Evolutionary conservation across 108 stramenopile genomes (phyloP).

Genomic region (Phaeodactylum tricornutum): DNA sequence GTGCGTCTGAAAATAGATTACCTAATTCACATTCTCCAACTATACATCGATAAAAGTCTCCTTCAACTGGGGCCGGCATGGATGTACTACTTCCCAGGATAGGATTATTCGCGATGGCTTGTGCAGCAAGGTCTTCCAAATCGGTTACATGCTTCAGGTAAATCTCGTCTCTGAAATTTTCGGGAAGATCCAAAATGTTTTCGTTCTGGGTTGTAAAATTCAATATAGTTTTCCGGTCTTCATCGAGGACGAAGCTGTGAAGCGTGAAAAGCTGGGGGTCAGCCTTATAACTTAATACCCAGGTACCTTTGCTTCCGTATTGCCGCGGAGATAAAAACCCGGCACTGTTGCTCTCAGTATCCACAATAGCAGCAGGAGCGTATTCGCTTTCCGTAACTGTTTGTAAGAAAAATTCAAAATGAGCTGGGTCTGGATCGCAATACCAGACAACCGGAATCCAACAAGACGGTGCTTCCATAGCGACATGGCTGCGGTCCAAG

Average conservation of each 20-base stretch:
- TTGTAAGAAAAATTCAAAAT: constrained; percentile 1
- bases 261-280: not conserved
- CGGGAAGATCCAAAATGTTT: constrained; percentile 8
- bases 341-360: not conserved
- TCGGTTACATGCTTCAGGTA: constrained; percentile 10
- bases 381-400: not conserved
- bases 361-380: constrained; percentile 3
- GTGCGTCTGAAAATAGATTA: constrained; percentile 38
- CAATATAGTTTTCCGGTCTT: constrained; percentile 7
- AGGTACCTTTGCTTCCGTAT: not conserved
- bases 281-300: constrained; percentile 1
- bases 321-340: not conserved
- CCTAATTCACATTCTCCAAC: constrained; percentile 39
- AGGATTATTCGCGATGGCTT: constrained; percentile 30
- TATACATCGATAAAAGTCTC: constrained; percentile 21
- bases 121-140: constrained; percentile 19
- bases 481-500: not conserved
- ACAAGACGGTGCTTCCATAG: not conserved
- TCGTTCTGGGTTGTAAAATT: not conserved
- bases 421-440: not conserved
- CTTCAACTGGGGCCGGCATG: constrained; percentile 27
- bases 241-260: not conserved
- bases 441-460: constrained; percentile 9
- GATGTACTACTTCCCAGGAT: constrained; percentile 15
- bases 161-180: constrained; percentile 25